These are phyloP conservation scores for Pseudotulostoma volvatum DNA, from an alignment of 495 filamentous ascomycete species.

Conservation along the genomic window DNA sequence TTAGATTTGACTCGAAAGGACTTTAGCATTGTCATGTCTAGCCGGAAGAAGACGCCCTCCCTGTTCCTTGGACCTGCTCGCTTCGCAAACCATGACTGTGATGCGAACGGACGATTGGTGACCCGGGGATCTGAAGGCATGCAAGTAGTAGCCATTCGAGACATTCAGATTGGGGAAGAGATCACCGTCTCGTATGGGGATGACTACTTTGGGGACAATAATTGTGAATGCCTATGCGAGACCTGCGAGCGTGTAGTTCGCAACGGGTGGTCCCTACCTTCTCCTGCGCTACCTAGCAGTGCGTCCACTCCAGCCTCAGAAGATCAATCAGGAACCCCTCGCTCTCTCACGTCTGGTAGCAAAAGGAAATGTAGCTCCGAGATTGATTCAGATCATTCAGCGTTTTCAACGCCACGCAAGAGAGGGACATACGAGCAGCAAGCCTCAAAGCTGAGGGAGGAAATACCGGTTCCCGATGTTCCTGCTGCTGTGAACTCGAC, in stretches of 20 bases:
- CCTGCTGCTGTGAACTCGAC: constrained; percentile 1
- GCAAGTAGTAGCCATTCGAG: constrained; percentile 59
- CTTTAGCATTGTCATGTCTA: constrained; percentile 92
- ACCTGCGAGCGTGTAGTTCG: constrained; percentile 62
- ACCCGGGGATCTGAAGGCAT: constrained; percentile 75
- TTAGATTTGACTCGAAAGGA: constrained; percentile 66
- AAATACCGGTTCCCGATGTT: constrained; percentile 15
- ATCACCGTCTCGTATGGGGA: constrained; percentile 93
- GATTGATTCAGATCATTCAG: constrained; percentile 20
- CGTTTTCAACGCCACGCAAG: constrained; percentile 21
- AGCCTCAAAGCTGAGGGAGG: constrained; percentile 25
- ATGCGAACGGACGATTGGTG: constrained; percentile 74
- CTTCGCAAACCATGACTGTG: constrained; percentile 95
- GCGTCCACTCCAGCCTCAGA: constrained; percentile 20
- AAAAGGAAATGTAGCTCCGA: constrained; percentile 30
- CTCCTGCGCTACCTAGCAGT: constrained; percentile 24
- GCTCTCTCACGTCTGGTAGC: constrained; percentile 8
- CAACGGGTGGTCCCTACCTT: constrained; percentile 61
- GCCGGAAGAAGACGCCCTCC: constrained; percentile 70
- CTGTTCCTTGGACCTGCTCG: constrained; percentile 88
- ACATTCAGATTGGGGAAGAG: constrained; percentile 80
- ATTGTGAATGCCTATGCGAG: constrained; percentile 84
- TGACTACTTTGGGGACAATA: constrained; percentile 88
- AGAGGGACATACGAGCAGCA: constrained; percentile 22
- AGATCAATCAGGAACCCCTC: constrained; percentile 11